phyloP scores from a whole-genome alignment of 192 early-diverging fungal species.

The Backusella luteola region DNA sequence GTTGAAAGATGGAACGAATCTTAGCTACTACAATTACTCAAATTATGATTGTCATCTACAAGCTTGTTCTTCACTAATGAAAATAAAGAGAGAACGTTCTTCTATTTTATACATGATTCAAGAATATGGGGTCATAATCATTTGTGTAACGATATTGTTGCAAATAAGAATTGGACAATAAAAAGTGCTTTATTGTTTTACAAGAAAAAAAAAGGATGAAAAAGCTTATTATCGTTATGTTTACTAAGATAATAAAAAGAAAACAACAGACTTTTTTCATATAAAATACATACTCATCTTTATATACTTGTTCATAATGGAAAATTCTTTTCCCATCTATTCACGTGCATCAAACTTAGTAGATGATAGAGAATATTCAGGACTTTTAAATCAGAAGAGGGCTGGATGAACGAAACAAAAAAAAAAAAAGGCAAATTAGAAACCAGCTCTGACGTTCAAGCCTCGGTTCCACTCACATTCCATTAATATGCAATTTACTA shows the following conservation, averaged over 20 bases:
- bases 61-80: background rate
- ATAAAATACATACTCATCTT: background rate
- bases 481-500: no score
- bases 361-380: background rate
- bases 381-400: slow-evolving; percentile 1
- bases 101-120: background rate
- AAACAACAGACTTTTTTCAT: background rate
- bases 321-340: background rate
- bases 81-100: background rate
- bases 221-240: background rate
- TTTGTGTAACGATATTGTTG: background rate
- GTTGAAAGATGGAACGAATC: background rate
- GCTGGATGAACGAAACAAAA: background rate
- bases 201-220: background rate
- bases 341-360: background rate
- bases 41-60: background rate
- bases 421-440: background rate
- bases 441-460: background rate
- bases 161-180: background rate
- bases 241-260: background rate
- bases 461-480: background rate
- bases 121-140: background rate
- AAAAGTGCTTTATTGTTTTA: background rate
- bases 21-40: background rate
- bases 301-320: background rate